Conservation (phyloP, 169 alveolate species). For the Babesia sp. region DNA sequence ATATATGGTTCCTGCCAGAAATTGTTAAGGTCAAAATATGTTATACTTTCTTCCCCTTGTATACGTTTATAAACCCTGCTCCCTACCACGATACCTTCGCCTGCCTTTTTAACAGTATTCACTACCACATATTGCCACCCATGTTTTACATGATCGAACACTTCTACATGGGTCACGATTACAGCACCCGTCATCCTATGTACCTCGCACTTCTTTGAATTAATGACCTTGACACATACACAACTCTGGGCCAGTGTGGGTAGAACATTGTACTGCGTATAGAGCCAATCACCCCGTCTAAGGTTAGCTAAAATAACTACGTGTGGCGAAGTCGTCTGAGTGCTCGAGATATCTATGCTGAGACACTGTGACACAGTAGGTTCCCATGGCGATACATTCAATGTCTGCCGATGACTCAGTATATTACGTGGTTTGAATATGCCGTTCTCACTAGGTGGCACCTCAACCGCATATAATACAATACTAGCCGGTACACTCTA, state of each 20-base stretch:
- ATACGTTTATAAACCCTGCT: background rate
- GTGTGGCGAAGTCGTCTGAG: background rate
- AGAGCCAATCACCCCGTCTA: constrained; percentile 14
- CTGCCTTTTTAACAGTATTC: too few species aligned
- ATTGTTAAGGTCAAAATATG: background rate
- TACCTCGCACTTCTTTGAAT: background rate
- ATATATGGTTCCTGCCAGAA: background rate
- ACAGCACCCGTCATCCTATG: background rate
- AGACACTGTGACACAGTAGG: background rate
- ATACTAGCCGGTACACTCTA: background rate
- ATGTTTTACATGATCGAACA: background rate
- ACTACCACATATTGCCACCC: constrained; percentile 17
- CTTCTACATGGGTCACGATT: background rate
- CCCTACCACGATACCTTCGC: too few species aligned
- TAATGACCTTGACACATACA: background rate
- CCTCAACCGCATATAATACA: background rate
- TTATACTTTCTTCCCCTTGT: background rate
- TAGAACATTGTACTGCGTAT: background rate
- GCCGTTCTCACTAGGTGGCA: background rate
- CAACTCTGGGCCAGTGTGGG: background rate
- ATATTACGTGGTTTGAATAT: background rate
- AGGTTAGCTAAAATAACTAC: background rate
- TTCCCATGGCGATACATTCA: background rate
- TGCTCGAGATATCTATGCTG: background rate
- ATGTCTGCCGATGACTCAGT: background rate